Percentiles rank a stretch among this genome's conserved stretches.
phyloP scores from a whole-genome alignment of 2,329 filamentous ascomycete genomes.

The Penicillium corylophilum region DNA sequence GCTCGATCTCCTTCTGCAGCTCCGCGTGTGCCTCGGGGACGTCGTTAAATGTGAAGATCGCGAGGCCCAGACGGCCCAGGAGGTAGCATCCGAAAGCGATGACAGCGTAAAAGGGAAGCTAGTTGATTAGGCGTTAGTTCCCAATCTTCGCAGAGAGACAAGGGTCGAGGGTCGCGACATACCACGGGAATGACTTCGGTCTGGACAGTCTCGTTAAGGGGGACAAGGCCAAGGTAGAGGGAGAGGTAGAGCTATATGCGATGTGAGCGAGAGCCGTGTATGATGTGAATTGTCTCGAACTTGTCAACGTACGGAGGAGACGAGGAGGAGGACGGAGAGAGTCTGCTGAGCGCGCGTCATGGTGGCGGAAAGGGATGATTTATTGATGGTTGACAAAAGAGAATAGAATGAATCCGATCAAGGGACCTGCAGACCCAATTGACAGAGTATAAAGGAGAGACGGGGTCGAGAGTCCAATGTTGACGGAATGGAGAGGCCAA shows the following conservation, averaged over 20 bases:
- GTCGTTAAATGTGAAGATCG: constrained; percentile 95
- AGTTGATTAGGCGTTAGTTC: constrained; percentile 8
- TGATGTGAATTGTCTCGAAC: background rate
- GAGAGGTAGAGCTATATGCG: constrained; percentile 75
- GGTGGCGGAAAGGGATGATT: constrained; percentile 31
- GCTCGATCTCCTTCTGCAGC: constrained; percentile 76
- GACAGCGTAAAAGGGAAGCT: constrained; percentile 92
- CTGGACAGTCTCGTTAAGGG: constrained; percentile 74
- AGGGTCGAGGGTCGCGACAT: constrained; percentile 42
- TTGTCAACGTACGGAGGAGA: constrained; percentile 70
- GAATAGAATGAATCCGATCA: constrained; percentile 2
- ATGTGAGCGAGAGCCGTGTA: background rate
- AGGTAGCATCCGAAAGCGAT: constrained; percentile 91
- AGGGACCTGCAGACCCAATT: constrained; percentile 12
- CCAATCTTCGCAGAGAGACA: background rate
- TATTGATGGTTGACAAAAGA: constrained; percentile 6
- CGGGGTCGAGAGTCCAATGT: constrained; percentile 5
- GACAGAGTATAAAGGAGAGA: constrained; percentile 19
- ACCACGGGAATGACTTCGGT: constrained; percentile 86
- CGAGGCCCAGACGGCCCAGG: constrained; percentile 85
- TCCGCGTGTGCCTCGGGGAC: constrained; percentile 87
- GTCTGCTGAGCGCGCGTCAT: constrained; percentile 97
- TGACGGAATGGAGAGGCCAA: constrained; percentile 14
- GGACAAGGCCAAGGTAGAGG: constrained; percentile 78
- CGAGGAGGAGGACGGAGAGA: constrained; percentile 80